Conservation (phyloP, 2,329 filamentous ascomycete species). For the Exophiala alcalophila region DNA sequence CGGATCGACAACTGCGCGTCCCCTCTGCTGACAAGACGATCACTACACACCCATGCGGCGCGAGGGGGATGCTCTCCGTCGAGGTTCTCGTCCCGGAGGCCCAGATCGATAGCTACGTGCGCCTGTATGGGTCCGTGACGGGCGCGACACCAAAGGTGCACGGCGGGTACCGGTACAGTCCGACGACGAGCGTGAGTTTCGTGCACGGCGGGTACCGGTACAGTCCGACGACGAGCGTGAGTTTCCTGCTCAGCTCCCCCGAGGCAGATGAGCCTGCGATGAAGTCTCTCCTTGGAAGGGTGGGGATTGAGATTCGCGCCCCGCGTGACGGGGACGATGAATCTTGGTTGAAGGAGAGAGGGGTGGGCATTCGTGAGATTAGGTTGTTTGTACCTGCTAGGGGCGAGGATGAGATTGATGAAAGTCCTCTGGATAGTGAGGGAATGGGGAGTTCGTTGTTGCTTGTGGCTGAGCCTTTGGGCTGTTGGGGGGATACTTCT, state of each 20-base stretch:
- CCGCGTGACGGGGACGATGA: conserved; percentile 22
- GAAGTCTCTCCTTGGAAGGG: conserved; percentile 10
- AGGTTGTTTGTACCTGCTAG: conserved; percentile 16
- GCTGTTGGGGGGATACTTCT: conserved; percentile 5
- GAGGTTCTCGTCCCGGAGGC: conserved; percentile 24
- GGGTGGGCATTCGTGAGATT: conserved; percentile 24
- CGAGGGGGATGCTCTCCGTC: conserved; percentile 25
- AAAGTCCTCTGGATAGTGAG: conserved; percentile 18
- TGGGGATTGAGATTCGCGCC: conserved; percentile 20
- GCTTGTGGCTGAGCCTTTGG: conserved; percentile 11
- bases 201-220: conserved; percentile 11
- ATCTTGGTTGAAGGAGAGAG: conserved; percentile 21
- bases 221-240: conserved; percentile 13
- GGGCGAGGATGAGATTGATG: conserved; percentile 16
- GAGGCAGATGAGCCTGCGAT: conserved; percentile 13
- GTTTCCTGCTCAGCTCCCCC: conserved; percentile 17
- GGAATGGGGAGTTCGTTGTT: conserved; percentile 25
- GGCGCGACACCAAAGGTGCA: conserved; percentile 14
- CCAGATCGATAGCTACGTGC: conserved; percentile 17
- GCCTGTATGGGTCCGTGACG: conserved; percentile 21
- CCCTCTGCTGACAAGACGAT: conserved; percentile 21
- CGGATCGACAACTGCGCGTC: conserved; percentile 32
- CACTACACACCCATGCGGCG: conserved; percentile 27
- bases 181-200: conserved; percentile 18
- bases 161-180: conserved; percentile 10